A percentile compares a stretch with the other conserved stretches of the same genome.
Evolutionary conservation across 768 basidiomycete species (phyloP).

Genomic region (Termitomyces sp.): DNA sequence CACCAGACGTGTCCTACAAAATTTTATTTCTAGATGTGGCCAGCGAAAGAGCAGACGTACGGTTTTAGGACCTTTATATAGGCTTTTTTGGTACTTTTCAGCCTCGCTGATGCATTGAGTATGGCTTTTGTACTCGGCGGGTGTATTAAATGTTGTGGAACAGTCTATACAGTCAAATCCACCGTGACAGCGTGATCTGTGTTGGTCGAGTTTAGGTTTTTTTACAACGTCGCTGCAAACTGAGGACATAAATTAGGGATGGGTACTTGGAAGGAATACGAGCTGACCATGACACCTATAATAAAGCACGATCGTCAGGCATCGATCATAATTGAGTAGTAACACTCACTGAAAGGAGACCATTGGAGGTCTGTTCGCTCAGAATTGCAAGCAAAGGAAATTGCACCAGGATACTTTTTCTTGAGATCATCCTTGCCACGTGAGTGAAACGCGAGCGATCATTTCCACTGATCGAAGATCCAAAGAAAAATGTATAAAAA

Average conservation of each 20-base stretch:
- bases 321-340: background rate
- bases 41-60: constrained; percentile 15
- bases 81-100: constrained; percentile 85
- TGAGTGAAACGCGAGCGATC: constrained; percentile 1
- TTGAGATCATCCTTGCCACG: constrained; percentile 3
- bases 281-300: constrained; percentile 68
- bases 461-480: too few relatives aligned
- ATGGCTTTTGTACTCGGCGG: constrained; percentile 75
- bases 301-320: background rate
- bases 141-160: constrained; percentile 73
- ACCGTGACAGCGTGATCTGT: constrained; percentile 51
- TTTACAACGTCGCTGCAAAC: constrained; percentile 85
- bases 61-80: constrained; percentile 80
- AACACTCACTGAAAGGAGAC: constrained; percentile 67
- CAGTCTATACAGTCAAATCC: constrained; percentile 87
- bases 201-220: constrained; percentile 90
- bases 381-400: background rate
- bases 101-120: constrained; percentile 86
- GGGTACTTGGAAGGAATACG: background rate
- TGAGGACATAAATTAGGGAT: constrained; percentile 19
- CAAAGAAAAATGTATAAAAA: too few relatives aligned
- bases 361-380: constrained; percentile 31
- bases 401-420: background rate
- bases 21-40: background rate
- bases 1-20: background rate